A percentile compares a stretch with the other conserved stretches of the same genome.
These are phyloP conservation scores for Aspergillus calidoustus DNA, from an alignment of 2,329 filamentous ascomycete genomes.

Conservation along the genomic window DNA sequence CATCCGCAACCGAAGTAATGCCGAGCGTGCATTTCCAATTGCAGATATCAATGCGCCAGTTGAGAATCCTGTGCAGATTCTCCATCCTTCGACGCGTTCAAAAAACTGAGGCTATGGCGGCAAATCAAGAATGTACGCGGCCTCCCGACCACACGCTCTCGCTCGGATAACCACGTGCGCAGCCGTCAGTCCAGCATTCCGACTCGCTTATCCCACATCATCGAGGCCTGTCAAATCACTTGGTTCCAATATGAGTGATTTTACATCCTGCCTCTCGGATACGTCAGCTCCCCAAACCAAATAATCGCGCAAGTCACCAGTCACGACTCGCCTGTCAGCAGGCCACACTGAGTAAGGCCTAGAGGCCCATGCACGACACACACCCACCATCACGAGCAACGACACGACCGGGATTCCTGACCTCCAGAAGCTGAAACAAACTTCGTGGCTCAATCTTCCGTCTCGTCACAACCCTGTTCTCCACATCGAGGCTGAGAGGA, in stretches of 20 bases:
- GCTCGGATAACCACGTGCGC: neutral
- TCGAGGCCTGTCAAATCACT: neutral
- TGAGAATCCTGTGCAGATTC: neutral
- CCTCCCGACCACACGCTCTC: neutral
- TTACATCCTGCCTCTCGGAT: neutral
- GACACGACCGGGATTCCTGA: neutral
- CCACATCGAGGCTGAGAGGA: neutral
- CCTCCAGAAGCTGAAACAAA: neutral
- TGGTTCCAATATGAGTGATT: neutral
- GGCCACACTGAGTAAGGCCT: neutral
- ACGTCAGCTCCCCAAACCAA: neutral
- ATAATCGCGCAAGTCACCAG: neutral
- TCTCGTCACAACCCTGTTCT: neutral
- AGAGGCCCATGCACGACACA: neutral
- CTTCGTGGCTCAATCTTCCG: neutral
- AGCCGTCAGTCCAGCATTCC: neutral
- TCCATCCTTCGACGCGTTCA: neutral
- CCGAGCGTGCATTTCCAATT: neutral
- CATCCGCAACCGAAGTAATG: neutral
- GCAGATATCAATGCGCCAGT: neutral
- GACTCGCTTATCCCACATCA: neutral
- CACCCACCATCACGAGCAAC: neutral
- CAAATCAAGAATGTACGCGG: neutral
- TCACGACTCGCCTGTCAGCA: neutral
- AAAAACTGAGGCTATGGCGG: conserved; percentile 7